Base-by-base conservation (phyloP, 2,329 filamentous ascomycete genomes). In the Penicillium paneum region DNA sequence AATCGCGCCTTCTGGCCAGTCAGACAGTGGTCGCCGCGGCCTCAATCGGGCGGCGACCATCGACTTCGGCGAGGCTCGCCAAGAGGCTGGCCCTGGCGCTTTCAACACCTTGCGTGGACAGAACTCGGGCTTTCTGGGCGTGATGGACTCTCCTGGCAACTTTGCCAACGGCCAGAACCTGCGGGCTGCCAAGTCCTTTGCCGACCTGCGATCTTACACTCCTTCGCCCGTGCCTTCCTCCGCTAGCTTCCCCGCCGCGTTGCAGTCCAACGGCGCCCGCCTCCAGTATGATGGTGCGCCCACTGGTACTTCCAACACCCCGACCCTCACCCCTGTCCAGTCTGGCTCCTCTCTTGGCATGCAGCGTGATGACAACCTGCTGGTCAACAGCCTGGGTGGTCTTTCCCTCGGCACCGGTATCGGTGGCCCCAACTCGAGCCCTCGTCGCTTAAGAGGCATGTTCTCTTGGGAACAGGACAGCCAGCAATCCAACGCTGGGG, bases 1-100 rank as follows among this genome's bases (percentile, higher is more conserved):
- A 46, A 86, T 78, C 79, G 86, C 79, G 66, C 78, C 71, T 59
- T 80, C 83, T 1, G 85, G 85, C 53, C 86, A 89, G 55, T 84
- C 86, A 47, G 90, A 96, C 60, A 85, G 89, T 52, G 87, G 91
- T 64, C 87, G 93, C 63, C 89, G 93, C 57, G 89, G 88, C 5
- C 79, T 99, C 34, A 96, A 91, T 76, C 88, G 94, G 59, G 92
- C 94, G 15, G 94, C 94, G n/a, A 97, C 94, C 2, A 96, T 95
- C 62, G 94, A 97, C 73, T 97, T 97, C 73, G 91, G 90, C 61
- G 88, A 91, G 59, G 85, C 89, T 48, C 83, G 89, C 50, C 88
- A 88, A 58, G 87, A 88, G 21, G 86, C 53, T 29, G 62, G 86
- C 19, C 81, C 80, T 45, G 85, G 83, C 61, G 88, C 88, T 61